A percentile compares a stretch with the other conserved stretches of the same genome.
Conservation (phyloP, 257 asterid genomes). For the Nicotiana attenuata region DNA sequence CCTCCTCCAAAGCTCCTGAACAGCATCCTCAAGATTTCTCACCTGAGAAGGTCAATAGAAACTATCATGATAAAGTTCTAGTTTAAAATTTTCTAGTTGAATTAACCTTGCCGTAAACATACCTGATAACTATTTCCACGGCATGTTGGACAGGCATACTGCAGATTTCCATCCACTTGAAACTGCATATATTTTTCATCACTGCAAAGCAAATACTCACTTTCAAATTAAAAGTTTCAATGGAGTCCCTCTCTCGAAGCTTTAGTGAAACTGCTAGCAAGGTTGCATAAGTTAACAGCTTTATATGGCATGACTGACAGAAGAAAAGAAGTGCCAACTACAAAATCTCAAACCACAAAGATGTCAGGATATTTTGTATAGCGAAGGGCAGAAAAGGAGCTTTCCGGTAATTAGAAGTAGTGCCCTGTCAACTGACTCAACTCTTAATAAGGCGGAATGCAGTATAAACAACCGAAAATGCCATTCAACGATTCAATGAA, state of each 20-base stretch:
- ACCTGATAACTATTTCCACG: conserved; percentile 94
- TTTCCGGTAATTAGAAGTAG: background rate
- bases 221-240: background rate
- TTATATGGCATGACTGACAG: background rate
- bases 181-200: conserved; percentile 82
- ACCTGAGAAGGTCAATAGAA: conserved; percentile 40
- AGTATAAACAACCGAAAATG: background rate
- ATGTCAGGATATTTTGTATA: background rate
- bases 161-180: conserved; percentile 92
- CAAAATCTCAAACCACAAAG: background rate
- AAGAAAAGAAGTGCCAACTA: background rate
- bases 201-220: conserved; percentile 37
- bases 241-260: background rate
- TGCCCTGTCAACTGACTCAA: background rate
- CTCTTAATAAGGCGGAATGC: background rate
- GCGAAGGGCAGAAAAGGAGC: background rate
- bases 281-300: background rate
- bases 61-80: background rate
- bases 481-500: background rate
- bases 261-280: background rate
- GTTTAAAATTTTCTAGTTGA: background rate
- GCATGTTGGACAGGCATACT: conserved; percentile 81
- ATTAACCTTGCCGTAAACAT: conserved; percentile 14
- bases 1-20: conserved; percentile 95
- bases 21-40: conserved; percentile 76